Conservation (phyloP, 257 asterid genomes). For the Nicotiana paniculata region DNA sequence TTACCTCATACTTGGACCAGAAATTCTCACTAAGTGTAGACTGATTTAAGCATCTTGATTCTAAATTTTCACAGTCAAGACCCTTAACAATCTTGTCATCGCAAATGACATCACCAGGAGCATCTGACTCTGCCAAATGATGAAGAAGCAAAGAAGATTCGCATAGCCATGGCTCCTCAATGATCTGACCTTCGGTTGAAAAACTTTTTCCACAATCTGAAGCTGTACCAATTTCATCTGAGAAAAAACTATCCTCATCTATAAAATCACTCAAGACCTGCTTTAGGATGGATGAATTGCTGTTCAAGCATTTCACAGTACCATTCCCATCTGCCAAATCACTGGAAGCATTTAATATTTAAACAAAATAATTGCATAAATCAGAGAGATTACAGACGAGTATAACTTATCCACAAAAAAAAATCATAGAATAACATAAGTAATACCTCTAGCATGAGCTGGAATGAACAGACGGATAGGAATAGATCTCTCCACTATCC, state of each 20-base stretch:
- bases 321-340: constrained; percentile 63
- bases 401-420: neutral
- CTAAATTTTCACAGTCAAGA: constrained; percentile 26
- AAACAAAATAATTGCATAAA: constrained; percentile 24
- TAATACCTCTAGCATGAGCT: constrained; percentile 47
- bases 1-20: constrained; percentile 21
- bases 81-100: constrained; percentile 25
- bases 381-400: neutral
- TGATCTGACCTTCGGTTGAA: constrained; percentile 25
- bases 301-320: constrained; percentile 30
- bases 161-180: constrained; percentile 92
- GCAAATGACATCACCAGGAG: constrained; percentile 20
- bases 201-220: constrained; percentile 19
- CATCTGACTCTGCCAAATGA: constrained; percentile 26
- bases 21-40: constrained; percentile 17
- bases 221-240: constrained; percentile 17
- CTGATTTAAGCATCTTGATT: constrained; percentile 21
- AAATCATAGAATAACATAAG: constrained; percentile 11
- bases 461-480: constrained; percentile 23
- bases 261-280: constrained; percentile 26
- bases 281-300: constrained; percentile 33
- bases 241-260: constrained; percentile 3
- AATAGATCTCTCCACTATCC: constrained; percentile 30
- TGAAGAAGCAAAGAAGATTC: constrained; percentile 39
- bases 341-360: constrained; percentile 86